A percentile compares a stretch with the other conserved stretches of the same genome.
phyloP scores from a whole-genome alignment of 2,329 filamentous ascomycete genomes.

The Paecilomyces dactylethromorphus region DNA sequence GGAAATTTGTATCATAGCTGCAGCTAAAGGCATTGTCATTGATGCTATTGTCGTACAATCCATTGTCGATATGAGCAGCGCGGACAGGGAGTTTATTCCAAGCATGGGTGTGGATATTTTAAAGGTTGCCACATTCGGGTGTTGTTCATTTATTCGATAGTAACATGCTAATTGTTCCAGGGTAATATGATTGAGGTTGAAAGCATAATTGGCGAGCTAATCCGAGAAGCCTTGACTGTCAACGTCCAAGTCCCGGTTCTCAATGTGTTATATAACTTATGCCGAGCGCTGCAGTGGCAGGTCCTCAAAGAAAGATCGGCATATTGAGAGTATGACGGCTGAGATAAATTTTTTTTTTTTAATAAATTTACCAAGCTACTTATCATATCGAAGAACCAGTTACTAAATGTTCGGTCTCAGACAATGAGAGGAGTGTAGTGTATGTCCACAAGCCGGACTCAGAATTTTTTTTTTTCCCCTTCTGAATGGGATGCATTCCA shows the following conservation, averaged over 20 bases:
- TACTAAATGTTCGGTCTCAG: too few relatives aligned
- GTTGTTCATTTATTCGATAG: too few relatives aligned
- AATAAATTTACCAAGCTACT: too few relatives aligned
- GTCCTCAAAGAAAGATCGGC: conserved; percentile 19
- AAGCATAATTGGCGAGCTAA: conserved; percentile 51
- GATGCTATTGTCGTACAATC: conserved; percentile 46
- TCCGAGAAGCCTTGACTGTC: conserved; percentile 43
- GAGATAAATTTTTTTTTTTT: too few relatives aligned
- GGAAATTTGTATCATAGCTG: conserved; percentile 44
- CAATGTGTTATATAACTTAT: conserved; percentile 18
- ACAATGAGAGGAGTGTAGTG: too few relatives aligned
- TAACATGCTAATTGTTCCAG: conserved; percentile 18
- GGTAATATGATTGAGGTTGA: conserved; percentile 52
- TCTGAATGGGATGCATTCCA: too few relatives aligned
- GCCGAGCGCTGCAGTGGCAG: conserved; percentile 20
- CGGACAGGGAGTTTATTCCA: too few relatives aligned
- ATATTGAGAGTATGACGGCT: too few relatives aligned
- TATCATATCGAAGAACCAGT: too few relatives aligned
- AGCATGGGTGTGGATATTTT: conserved; percentile 50
- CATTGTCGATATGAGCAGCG: too few relatives aligned
- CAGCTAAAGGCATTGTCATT: conserved; percentile 39
- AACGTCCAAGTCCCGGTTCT: conserved; percentile 36
- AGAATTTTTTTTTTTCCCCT: too few relatives aligned
- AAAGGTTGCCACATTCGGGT: conserved; percentile 32
- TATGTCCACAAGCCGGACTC: too few relatives aligned